phyloP scores from a whole-genome alignment of 2,329 filamentous ascomycete species.

The Diaporthe eres region DNA sequence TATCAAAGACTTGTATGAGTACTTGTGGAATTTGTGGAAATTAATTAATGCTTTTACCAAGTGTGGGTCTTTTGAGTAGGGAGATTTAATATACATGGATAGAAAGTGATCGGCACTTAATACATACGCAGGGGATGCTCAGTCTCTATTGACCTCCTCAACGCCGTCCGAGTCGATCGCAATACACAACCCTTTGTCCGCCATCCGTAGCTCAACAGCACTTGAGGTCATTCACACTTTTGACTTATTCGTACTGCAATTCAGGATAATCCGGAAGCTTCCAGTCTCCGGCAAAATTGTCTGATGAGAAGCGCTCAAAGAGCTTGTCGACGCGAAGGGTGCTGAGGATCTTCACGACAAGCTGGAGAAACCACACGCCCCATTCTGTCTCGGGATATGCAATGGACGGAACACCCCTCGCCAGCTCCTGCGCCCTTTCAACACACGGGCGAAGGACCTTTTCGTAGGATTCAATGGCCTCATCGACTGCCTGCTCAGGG shows the following conservation, averaged over 20 bases:
- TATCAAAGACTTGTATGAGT: background rate
- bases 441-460: slow-evolving; percentile 60
- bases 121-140: no score
- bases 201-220: background rate
- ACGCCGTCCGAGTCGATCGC: no score
- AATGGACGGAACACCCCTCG: slow-evolving; percentile 1
- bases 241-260: background rate
- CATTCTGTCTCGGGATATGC: slow-evolving; percentile 35
- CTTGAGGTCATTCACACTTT: no score
- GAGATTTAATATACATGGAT: no score
- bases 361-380: slow-evolving; percentile 38
- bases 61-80: no score
- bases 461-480: slow-evolving; percentile 60
- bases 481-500: slow-evolving; percentile 44
- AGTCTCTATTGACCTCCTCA: no score
- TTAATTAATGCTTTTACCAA: no score
- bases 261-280: slow-evolving; percentile 39
- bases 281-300: slow-evolving; percentile 36
- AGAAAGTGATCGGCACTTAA: no score
- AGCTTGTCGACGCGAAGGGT: slow-evolving; percentile 25
- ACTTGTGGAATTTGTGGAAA: no score
- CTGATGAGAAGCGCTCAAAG: slow-evolving; percentile 27
- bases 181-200: no score
- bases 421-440: slow-evolving; percentile 54
- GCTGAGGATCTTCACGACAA: slow-evolving; percentile 16